phyloP scores from a whole-genome alignment of 441 rosid species.

The Lepidium campestre region DNA sequence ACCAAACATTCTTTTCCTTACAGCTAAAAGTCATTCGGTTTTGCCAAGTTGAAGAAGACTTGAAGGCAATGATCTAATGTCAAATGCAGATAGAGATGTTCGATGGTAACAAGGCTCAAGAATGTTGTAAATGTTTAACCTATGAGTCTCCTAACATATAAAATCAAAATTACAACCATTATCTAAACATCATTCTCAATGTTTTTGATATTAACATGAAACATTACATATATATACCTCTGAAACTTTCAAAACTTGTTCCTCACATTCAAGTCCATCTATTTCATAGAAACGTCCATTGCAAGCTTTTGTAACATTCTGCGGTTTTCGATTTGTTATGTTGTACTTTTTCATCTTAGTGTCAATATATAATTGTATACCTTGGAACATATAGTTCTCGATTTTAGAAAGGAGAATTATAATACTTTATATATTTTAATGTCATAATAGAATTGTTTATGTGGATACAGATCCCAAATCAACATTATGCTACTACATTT shows the following conservation, averaged over 20 bases:
- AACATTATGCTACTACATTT: too few species aligned
- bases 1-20: conserved; percentile 85
- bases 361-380: too few species aligned
- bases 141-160: conserved; percentile 1
- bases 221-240: background rate
- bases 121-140: conserved; percentile 68
- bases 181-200: background rate
- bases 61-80: conserved; percentile 48
- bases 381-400: too few species aligned
- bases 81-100: conserved; percentile 21
- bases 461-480: too few species aligned
- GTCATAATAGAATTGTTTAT: too few species aligned
- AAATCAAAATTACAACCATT: background rate
- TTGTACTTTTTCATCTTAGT: too few species aligned
- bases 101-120: conserved; percentile 76
- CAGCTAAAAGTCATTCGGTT: conserved; percentile 60
- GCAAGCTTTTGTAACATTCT: conserved; percentile 55
- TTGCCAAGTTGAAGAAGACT: conserved; percentile 59
- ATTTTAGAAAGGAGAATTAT: too few species aligned
- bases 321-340: conserved; percentile 2
- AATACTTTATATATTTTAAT: too few species aligned
- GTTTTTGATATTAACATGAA: background rate
- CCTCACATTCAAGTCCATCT: conserved; percentile 33
- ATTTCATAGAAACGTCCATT: conserved; percentile 45
- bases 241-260: conserved; percentile 35